Conservation (phyloP, 768 basidiomycete species). For the Hypholoma fasciculare region DNA sequence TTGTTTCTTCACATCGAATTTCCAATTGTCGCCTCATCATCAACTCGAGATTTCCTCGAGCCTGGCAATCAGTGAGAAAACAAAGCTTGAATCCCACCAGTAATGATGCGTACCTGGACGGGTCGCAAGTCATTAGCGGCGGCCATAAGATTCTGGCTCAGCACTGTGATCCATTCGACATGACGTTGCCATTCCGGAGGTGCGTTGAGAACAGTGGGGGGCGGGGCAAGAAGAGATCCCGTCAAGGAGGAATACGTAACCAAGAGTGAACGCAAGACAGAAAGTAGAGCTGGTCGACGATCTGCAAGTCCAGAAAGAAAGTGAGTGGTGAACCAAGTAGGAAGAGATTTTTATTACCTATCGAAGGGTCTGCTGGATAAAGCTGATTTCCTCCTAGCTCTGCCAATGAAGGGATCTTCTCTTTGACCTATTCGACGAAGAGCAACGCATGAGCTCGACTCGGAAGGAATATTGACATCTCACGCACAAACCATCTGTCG, state of each 20-base stretch:
- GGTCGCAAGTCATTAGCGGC: conserved; percentile 89
- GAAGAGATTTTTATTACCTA: conserved; percentile 42
- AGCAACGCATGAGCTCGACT: not conserved
- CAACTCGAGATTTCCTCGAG: conserved; percentile 75
- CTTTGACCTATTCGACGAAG: conserved; percentile 60
- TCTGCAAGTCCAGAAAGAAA: conserved; percentile 41
- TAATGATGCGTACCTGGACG: conserved; percentile 58
- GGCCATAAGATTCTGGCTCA: conserved; percentile 87
- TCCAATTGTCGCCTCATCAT: conserved; percentile 84
- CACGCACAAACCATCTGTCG: conserved; percentile 86
- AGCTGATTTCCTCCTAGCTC: conserved; percentile 81
- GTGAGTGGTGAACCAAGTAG: not conserved
- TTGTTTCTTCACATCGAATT: conserved; percentile 71
- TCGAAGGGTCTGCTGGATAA: conserved; percentile 70
- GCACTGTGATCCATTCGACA: conserved; percentile 78
- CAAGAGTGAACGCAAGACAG: conserved; percentile 74
- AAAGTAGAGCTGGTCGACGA: conserved; percentile 71
- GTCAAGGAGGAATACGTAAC: conserved; percentile 79
- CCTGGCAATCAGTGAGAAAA: conserved; percentile 39
- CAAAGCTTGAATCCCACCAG: not conserved
- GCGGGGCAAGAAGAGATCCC: conserved; percentile 65
- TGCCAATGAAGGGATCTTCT: conserved; percentile 77
- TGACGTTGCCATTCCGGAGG: conserved; percentile 73
- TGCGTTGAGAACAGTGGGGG: conserved; percentile 42
- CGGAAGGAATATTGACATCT: not conserved